Percentiles rank a stretch among this genome's conserved stretches.
These are phyloP conservation scores for Astrothelium macrocarpum DNA, from an alignment of 495 filamentous ascomycete species.

Conservation along the genomic window DNA sequence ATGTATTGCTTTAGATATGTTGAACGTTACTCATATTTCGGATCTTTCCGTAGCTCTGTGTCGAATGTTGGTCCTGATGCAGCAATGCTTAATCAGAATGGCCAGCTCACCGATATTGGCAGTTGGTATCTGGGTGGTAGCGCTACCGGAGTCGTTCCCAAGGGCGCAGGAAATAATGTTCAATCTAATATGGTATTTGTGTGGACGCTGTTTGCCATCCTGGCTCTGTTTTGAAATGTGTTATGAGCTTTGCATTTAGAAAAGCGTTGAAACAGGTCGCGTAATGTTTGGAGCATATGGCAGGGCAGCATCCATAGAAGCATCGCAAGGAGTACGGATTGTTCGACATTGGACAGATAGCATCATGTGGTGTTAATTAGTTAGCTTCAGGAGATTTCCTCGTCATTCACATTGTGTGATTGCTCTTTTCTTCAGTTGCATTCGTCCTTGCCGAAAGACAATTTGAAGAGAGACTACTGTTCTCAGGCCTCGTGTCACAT, in stretches of 20 bases:
- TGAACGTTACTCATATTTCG: constrained; percentile 62
- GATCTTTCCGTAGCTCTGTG: constrained; percentile 54
- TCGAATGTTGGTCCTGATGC: constrained; percentile 61
- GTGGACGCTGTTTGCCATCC: not conserved
- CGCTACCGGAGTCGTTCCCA: constrained; percentile 39
- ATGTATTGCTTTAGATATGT: constrained; percentile 30
- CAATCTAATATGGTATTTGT: not conserved
- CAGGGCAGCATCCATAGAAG: not conserved
- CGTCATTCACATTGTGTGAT: not conserved
- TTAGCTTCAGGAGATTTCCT: not conserved
- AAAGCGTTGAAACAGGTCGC: not conserved
- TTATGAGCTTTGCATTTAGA: not conserved
- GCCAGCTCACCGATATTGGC: constrained; percentile 62
- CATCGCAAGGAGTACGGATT: not conserved
- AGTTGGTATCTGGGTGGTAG: constrained; percentile 57
- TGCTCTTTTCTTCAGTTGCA: not conserved
- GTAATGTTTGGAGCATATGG: not conserved
- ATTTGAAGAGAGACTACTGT: too few relatives aligned
- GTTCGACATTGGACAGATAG: not conserved
- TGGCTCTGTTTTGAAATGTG: not conserved
- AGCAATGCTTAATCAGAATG: constrained; percentile 53
- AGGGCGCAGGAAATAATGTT: constrained; percentile 6
- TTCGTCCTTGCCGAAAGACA: not conserved
- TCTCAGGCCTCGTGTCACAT: too few relatives aligned
- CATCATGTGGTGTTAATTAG: not conserved